Conservation (phyloP, 305 asterid species). For the Fraxinus dipetala region DNA sequence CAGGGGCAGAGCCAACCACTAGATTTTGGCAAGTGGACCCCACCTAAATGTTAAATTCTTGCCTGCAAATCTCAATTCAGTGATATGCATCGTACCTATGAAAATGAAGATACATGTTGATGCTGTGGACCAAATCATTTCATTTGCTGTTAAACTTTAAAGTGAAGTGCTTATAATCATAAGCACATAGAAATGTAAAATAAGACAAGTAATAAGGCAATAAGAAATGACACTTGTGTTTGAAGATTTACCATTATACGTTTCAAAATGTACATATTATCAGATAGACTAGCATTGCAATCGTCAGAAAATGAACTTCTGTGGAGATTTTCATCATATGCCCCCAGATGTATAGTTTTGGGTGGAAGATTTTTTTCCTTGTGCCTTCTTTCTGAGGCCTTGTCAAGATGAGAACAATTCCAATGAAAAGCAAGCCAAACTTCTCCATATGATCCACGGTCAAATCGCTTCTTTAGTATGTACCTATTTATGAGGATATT, state of each 20-base stretch:
- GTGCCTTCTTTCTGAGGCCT: constrained; percentile 36
- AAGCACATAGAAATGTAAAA: constrained; percentile 8
- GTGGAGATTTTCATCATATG: constrained; percentile 36
- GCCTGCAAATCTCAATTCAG: neutral
- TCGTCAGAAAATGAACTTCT: constrained; percentile 36
- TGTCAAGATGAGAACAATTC: constrained; percentile 71
- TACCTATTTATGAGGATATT: constrained; percentile 44
- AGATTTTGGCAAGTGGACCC: neutral
- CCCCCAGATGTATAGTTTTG: constrained; percentile 34
- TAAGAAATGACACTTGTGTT: constrained; percentile 9
- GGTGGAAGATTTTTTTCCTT: constrained; percentile 31
- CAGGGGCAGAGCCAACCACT: neutral
- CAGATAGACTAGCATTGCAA: constrained; percentile 41
- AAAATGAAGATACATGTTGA: neutral
- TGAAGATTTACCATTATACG: constrained; percentile 78
- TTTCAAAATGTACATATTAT: constrained; percentile 78
- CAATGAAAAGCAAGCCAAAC: constrained; percentile 99
- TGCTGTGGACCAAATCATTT: neutral
- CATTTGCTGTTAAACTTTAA: neutral
- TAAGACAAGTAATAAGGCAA: constrained; percentile 4
- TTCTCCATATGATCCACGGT: constrained; percentile 96
- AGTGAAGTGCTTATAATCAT: neutral
- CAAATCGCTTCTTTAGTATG: constrained; percentile 91
- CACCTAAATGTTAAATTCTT: neutral
- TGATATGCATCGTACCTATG: neutral